phyloP scores from a whole-genome alignment of 768 basidiomycete species.

The Aureoboletus auriporus region DNA sequence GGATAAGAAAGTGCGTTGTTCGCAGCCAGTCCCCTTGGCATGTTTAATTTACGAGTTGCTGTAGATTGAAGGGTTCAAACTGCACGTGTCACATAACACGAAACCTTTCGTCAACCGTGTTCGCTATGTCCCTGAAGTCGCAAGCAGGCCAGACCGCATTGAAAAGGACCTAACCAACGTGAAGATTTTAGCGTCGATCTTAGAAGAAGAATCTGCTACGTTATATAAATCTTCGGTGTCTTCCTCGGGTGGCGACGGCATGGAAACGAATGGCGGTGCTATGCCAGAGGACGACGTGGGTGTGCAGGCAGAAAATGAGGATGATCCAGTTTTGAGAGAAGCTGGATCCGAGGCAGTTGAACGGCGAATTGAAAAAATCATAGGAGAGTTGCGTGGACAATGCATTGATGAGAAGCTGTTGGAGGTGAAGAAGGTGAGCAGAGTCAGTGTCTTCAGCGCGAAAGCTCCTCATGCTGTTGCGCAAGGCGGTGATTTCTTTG shows the following conservation, averaged over 20 bases:
- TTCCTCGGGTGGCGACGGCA: conserved; percentile 15
- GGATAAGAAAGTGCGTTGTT: conserved; percentile 69
- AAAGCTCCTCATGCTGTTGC: conserved; percentile 21
- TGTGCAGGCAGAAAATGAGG: conserved; percentile 34
- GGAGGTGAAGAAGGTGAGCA: conserved; percentile 66
- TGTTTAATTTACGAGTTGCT: conserved; percentile 6
- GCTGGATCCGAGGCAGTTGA: conserved; percentile 79
- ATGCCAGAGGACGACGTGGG: conserved; percentile 28
- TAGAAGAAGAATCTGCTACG: conserved; percentile 66
- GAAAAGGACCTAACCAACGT: conserved; percentile 77
- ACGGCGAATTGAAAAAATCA: conserved; percentile 71
- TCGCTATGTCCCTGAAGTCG: conserved; percentile 78
- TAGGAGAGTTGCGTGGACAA: conserved; percentile 66
- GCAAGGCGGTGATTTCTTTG: conserved; percentile 72
- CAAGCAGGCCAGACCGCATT: conserved; percentile 76
- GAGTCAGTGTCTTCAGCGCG: conserved; percentile 9
- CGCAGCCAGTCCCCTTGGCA: background rate
- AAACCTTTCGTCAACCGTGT: conserved; percentile 75
- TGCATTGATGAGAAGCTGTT: conserved; percentile 63
- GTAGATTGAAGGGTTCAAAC: conserved; percentile 92
- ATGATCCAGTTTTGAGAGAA: conserved; percentile 54
- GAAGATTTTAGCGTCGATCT: conserved; percentile 62
- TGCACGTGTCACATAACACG: conserved; percentile 81
- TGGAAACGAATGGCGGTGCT: conserved; percentile 28
- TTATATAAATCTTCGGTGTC: conserved; percentile 39